Conservation (phyloP, 78 protist genomes). For the Planoprotostelium fungivorum region DNA sequence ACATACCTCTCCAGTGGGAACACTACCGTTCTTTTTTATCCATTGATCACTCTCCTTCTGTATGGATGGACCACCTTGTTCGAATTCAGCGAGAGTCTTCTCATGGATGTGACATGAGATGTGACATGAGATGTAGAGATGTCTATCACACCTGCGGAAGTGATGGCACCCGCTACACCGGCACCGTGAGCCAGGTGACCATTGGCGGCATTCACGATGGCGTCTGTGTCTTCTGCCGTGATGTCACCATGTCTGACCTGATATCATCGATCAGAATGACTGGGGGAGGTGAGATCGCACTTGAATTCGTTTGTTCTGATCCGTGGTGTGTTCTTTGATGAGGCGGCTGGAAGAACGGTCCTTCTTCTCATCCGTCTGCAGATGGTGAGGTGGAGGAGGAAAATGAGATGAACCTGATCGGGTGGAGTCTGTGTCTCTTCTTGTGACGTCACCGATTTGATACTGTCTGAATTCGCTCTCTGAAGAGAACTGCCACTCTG, state of each 20-base stretch:
- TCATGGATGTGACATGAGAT: no score
- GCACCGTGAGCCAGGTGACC: neutral
- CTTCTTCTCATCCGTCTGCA: neutral
- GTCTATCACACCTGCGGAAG: neutral
- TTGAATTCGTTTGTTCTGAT: neutral
- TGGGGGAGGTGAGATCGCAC: neutral
- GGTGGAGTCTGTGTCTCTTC: no score
- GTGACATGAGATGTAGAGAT: no score
- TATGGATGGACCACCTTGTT: neutral
- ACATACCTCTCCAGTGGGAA: neutral
- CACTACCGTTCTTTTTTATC: neutral
- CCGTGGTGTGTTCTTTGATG: neutral
- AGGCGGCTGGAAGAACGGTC: neutral
- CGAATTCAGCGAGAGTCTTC: no score
- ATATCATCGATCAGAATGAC: neutral
- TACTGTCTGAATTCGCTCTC: no score
- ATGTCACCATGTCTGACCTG: neutral
- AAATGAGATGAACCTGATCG: no score
- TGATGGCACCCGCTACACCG: neutral
- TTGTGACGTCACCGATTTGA: no score
- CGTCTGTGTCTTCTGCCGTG: neutral
- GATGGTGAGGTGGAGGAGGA: no score
- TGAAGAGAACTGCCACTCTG: no score
- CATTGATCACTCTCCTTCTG: neutral
- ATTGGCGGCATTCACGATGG: neutral